Percentiles rank a stretch among this genome's conserved stretches.
Conservation (phyloP, 176 grass and related monocot genomes). For the Themeda triandra region DNA sequence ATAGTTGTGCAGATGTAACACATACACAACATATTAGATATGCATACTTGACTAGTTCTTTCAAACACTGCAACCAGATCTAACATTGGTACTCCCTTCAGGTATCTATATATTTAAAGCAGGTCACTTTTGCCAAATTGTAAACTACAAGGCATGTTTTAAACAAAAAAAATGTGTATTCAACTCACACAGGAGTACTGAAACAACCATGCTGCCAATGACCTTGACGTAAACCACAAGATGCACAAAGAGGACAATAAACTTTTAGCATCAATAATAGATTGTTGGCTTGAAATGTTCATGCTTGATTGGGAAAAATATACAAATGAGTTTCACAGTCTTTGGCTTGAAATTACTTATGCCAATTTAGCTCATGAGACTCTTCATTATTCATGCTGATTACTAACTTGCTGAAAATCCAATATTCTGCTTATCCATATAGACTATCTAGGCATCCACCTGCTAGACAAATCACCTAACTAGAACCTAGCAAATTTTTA, state of each 20-base stretch:
- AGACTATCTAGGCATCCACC: background rate
- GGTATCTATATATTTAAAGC: background rate
- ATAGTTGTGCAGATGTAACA: background rate
- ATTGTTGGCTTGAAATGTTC: background rate
- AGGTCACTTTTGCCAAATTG: background rate
- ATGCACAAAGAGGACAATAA: background rate
- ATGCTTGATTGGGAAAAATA: background rate
- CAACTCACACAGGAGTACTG: background rate
- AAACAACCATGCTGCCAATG: background rate
- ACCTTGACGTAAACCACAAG: background rate
- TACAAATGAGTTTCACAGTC: background rate
- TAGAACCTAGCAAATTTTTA: background rate
- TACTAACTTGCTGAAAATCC: background rate
- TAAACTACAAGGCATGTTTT: background rate
- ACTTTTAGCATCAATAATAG: background rate
- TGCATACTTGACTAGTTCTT: background rate
- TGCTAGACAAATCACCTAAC: background rate
- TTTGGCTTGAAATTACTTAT: conserved; percentile 4
- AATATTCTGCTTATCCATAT: background rate
- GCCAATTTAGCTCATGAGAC: background rate
- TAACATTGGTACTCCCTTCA: background rate
- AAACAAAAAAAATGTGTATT: background rate
- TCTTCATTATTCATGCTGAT: background rate
- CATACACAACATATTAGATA: background rate
- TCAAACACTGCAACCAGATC: conserved; percentile 10